Percentiles rank a stretch among this genome's conserved stretches.
These are phyloP conservation scores for Aphanomyces astaci DNA, from an alignment of 352 stramenopile genomes.

Conservation along the genomic window DNA sequence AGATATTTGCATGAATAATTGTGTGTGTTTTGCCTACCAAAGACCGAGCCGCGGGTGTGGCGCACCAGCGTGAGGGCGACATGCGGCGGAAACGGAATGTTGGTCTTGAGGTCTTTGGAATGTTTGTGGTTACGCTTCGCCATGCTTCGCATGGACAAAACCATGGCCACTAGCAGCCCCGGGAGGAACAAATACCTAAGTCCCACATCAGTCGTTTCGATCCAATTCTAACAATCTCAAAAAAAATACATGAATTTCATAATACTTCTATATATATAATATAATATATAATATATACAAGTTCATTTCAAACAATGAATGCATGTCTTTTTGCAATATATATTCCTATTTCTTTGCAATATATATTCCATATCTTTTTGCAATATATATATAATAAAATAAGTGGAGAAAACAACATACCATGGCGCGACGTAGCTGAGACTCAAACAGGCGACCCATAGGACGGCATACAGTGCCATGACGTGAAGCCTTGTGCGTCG, in stretches of 20 bases:
- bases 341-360: too few species aligned
- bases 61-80: background rate
- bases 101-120: background rate
- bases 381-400: too few species aligned
- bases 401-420: constrained; percentile 29
- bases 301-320: too few species aligned
- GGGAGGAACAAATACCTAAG: constrained; percentile 26
- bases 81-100: background rate
- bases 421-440: constrained; percentile 63
- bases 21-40: too few species aligned
- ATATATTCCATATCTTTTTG: too few species aligned
- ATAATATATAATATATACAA: too few species aligned
- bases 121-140: constrained; percentile 6
- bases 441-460: constrained; percentile 45
- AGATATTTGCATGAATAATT: too few species aligned
- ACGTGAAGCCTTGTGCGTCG: constrained; percentile 45
- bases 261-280: too few species aligned
- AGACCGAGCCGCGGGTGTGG: background rate
- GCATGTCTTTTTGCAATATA: too few species aligned
- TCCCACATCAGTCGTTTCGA: too few species aligned
- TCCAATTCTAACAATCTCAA: too few species aligned
- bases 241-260: too few species aligned
- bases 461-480: constrained; percentile 37
- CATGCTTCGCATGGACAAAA: constrained; percentile 34
- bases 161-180: constrained; percentile 46